Percentiles rank a stretch among this genome's conserved stretches.
phyloP scores from a whole-genome alignment of 202 grass and related monocot species.

The Hordeum pubiflorum region DNA sequence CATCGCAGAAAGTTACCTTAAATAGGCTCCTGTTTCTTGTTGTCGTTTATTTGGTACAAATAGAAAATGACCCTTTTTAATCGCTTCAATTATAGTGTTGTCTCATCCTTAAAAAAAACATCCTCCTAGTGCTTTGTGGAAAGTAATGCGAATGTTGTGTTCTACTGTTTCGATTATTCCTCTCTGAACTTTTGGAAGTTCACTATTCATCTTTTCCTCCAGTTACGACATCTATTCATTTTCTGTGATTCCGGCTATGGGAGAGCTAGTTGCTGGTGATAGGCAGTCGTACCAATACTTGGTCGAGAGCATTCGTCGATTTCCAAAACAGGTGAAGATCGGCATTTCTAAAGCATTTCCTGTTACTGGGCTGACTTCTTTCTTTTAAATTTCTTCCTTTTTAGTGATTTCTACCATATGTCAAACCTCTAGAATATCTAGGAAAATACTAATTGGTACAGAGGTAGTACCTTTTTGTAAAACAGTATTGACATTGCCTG shows the following conservation, averaged over 20 bases:
- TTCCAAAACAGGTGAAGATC: constrained; percentile 71
- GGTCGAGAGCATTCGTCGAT: constrained; percentile 85
- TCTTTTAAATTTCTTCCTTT: not conserved
- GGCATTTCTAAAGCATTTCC: not conserved
- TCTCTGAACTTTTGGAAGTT: not conserved
- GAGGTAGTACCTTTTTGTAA: not conserved
- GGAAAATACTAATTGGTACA: not conserved
- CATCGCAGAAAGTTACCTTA: not conserved
- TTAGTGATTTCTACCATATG: not conserved
- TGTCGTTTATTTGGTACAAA: not conserved
- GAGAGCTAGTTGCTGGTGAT: constrained; percentile 83
- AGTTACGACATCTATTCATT: constrained; percentile 92
- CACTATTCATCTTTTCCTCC: not conserved
- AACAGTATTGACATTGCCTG: not conserved
- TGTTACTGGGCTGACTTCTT: not conserved
- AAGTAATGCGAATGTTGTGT: not conserved
- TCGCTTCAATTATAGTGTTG: not conserved
- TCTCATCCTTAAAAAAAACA: not conserved
- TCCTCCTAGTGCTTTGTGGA: not conserved
- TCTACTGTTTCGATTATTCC: not conserved
- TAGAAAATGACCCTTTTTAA: not conserved
- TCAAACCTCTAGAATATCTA: not conserved
- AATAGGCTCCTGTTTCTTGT: not conserved
- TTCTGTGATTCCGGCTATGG: constrained; percentile 77
- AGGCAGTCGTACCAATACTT: constrained; percentile 86